Evolutionary conservation across 352 stramenopile species (phyloP).

Genomic region (Globisporangium lucens): DNA sequence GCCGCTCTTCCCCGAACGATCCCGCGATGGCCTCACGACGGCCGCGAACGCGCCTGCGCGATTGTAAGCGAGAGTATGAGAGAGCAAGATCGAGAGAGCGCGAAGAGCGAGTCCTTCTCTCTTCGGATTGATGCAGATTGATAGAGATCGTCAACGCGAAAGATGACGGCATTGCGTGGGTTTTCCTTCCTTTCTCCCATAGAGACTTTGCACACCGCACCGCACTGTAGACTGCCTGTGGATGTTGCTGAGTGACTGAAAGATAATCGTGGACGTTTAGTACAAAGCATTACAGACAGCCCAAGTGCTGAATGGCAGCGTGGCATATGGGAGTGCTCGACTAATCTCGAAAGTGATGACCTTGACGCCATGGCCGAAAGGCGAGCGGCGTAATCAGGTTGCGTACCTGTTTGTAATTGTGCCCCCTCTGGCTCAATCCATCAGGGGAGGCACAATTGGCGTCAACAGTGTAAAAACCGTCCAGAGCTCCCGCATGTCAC

Average conservation of each 20-base stretch:
- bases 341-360: not conserved
- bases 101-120: not conserved
- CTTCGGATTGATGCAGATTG: not conserved
- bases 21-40: slow-evolving; percentile 16
- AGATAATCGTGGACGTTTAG: not conserved
- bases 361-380: not conserved
- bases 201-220: not conserved
- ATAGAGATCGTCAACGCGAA: not conserved
- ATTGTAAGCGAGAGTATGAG: not conserved
- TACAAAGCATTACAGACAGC: not conserved
- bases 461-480: slow-evolving; percentile 1
- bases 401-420: not conserved
- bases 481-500: not conserved
- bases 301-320: not conserved
- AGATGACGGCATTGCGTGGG: not conserved
- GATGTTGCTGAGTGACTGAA: not conserved
- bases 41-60: not conserved
- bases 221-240: not conserved
- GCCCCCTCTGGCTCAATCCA: not conserved
- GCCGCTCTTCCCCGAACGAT: slow-evolving; percentile 62
- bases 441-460: not conserved
- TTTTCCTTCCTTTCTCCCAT: not conserved
- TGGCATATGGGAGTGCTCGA: not conserved
- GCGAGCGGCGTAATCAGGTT: not conserved
- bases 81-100: not conserved